Evolutionary conservation across 306 rosid species (phyloP), one percentile per base, ranked within the genome.

Genomic region (Prinsepia uniflora): DNA sequence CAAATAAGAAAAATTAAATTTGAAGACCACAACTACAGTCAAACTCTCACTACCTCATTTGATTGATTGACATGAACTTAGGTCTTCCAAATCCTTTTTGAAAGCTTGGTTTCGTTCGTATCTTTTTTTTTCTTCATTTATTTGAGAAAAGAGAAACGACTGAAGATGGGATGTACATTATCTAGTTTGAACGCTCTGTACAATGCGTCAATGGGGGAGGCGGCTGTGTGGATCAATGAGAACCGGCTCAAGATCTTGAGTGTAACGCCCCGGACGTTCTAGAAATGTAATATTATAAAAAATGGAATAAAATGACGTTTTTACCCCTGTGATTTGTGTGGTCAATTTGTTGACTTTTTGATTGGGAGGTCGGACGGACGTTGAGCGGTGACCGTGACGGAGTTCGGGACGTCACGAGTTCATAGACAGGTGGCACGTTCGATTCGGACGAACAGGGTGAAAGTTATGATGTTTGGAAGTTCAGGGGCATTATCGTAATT

Each of bases 181-280:
- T 95, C 99, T 13, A 97, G 97, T 40, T 76, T 95, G 75, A 86
- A 86, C 69, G 99, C 99, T 41, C 65, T 95, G 0, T 91, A 91
- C 83, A 92, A 89, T 56, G 87, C 99, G 96, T 89, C 0, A 91
- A 95, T 74, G 96, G 96, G n/a, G 97, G 92, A 41, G 97, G 92
- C 0, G 99, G 91, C 57, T n/a, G 91, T 89, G 0, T 95, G 99
- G 99, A 95, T 95, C 96, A 95, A 95, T 52, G 99, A 95, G 54
- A 91, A 79, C 56, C 88, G 97, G 8, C 89, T 95, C 96, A 90
- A 81, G 74, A 77, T 95, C 82, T 75, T 95, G 24, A n/a, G n/a
- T n/a, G n/a, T n/a, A n/a, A n/a, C n/a, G n/a, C n/a, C n/a, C n/a
- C n/a, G n/a, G n/a, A n/a, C n/a, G n/a, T n/a, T n/a, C n/a, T n/a